Conservation (phyloP, 2,329 filamentous ascomycete species). For the Microdochium paspali region DNA sequence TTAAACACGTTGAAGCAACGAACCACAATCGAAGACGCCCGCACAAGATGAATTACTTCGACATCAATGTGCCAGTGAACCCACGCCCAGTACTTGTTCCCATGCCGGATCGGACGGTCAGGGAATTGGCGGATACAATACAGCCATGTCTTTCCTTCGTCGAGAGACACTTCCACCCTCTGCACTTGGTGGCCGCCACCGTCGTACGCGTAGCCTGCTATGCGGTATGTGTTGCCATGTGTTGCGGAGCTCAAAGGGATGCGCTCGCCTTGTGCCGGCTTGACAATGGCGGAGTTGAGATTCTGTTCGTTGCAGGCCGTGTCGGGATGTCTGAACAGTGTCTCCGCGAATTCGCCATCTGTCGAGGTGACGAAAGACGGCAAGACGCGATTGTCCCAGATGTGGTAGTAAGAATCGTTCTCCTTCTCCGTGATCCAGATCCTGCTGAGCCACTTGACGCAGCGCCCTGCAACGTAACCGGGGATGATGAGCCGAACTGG, state of each 20-base stretch:
- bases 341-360: slow-evolving; percentile 34
- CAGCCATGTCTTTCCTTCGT: slow-evolving; percentile 34
- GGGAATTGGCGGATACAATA: slow-evolving; percentile 27
- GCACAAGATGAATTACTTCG: slow-evolving; percentile 26
- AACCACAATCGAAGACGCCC: slow-evolving; percentile 23
- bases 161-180: slow-evolving; percentile 36
- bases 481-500: slow-evolving; percentile 30
- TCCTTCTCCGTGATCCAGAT: slow-evolving; percentile 31
- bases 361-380: slow-evolving; percentile 37
- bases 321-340: slow-evolving; percentile 36
- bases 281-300: slow-evolving; percentile 35
- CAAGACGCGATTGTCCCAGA: slow-evolving; percentile 42
- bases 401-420: slow-evolving; percentile 35
- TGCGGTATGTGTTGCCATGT: slow-evolving; percentile 28
- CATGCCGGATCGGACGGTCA: slow-evolving; percentile 36
- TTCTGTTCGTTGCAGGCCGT: slow-evolving; percentile 38
- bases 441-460: slow-evolving; percentile 35
- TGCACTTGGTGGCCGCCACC: slow-evolving; percentile 39
- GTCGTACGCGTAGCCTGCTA: slow-evolving; percentile 38
- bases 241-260: slow-evolving; percentile 25
- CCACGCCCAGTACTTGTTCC: slow-evolving; percentile 45
- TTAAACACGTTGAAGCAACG: slow-evolving; percentile 39
- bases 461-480: slow-evolving; percentile 31
- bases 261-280: slow-evolving; percentile 33
- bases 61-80: slow-evolving; percentile 41